These are phyloP conservation scores for Fusarium siculi DNA, from an alignment of 2,329 filamentous ascomycete genomes.

Conservation along the genomic window DNA sequence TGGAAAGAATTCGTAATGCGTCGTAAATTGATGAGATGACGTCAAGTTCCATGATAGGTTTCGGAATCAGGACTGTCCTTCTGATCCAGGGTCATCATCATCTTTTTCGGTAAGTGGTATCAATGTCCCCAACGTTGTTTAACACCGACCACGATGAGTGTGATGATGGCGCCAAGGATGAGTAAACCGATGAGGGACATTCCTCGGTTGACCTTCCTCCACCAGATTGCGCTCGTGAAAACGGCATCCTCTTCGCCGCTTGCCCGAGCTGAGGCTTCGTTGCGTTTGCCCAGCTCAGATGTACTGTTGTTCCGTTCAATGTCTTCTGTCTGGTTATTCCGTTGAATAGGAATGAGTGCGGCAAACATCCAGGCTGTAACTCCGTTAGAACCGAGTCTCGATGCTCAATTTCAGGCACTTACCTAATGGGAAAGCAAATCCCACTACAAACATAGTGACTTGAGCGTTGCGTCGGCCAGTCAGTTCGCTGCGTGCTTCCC, in stretches of 20 bases:
- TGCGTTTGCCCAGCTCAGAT: slow-evolving; percentile 52
- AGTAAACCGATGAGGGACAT: slow-evolving; percentile 68
- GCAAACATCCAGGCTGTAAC: slow-evolving; percentile 80
- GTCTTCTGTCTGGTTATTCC: slow-evolving; percentile 63
- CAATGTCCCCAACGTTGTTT: slow-evolving; percentile 58
- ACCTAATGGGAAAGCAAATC: slow-evolving; percentile 82
- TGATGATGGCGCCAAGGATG: slow-evolving; percentile 62
- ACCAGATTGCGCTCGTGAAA: slow-evolving; percentile 67
- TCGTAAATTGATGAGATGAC: slow-evolving; percentile 44
- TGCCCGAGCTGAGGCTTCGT: slow-evolving; percentile 49
- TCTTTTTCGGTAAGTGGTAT: slow-evolving; percentile 28
- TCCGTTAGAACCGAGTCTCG: slow-evolving; percentile 25
- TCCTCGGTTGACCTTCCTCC: slow-evolving; percentile 67
- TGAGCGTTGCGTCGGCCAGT: slow-evolving; percentile 78
- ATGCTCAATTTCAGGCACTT: slow-evolving; percentile 45
- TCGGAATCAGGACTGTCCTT: slow-evolving; percentile 1
- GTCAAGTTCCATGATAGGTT: slow-evolving; percentile 26
- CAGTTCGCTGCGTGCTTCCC: slow-evolving; percentile 67
- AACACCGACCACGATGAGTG: slow-evolving; percentile 64
- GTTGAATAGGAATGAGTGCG: slow-evolving; percentile 77
- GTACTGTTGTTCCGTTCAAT: slow-evolving; percentile 58
- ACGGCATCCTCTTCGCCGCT: slow-evolving; percentile 55
- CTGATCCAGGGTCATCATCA: slow-evolving; percentile 30
- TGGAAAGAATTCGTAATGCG: slow-evolving; percentile 39
- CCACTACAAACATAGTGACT: slow-evolving; percentile 77